Base-by-base conservation (phyloP, 495 filamentous ascomycete species). In the Podospora fimiseda region DNA sequence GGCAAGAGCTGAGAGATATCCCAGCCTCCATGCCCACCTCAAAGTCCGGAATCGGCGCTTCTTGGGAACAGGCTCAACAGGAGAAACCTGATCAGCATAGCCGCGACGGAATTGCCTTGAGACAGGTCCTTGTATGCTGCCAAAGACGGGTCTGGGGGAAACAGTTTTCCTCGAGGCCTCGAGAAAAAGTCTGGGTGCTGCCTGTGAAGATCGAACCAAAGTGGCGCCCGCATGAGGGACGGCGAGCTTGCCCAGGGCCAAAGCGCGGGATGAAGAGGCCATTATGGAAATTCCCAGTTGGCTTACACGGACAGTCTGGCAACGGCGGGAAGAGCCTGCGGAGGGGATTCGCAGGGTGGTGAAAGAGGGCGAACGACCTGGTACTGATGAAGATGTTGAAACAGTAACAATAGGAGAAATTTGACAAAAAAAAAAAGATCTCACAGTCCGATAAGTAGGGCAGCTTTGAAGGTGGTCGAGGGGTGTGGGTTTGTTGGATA, bases 21-120 rank as follows among this genome's bases (percentile, higher is more conserved):
- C 86, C 59, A 84, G 59, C 53, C 94, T 80, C 88, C 88, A 97
- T 56, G 82, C 16, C 74, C 74, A 76, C 44, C 66, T 61, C 56
- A 74, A 61, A 21, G 58, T 64, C 42, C 74, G 65, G 54, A 77
- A 69, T 55, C 65, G 70, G 53, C 66, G 37, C 53, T 61, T 62
- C 64, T 70, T 73, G 50, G 60, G 64, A 11, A 63, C 44, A 13
- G 51, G 56, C 18, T 60, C 50, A 33, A 63, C 27, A 14, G 55
- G 58, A 19, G 70, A 48, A 36, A 65, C 63, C 11, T 54, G 60
- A 44, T 69, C 68, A 33, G 75, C 65, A 36, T 73, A 74, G 48
- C 60, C 56, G 48, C 78, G 64, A 3, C 61, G 63, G 61, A 74
- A 68, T 56, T 72, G 67, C 40, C 65, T 67, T 48, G 68, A 30